These are phyloP conservation scores for Butyriboletus loyo DNA, from an alignment of 768 basidiomycete genomes.

Conservation along the genomic window DNA sequence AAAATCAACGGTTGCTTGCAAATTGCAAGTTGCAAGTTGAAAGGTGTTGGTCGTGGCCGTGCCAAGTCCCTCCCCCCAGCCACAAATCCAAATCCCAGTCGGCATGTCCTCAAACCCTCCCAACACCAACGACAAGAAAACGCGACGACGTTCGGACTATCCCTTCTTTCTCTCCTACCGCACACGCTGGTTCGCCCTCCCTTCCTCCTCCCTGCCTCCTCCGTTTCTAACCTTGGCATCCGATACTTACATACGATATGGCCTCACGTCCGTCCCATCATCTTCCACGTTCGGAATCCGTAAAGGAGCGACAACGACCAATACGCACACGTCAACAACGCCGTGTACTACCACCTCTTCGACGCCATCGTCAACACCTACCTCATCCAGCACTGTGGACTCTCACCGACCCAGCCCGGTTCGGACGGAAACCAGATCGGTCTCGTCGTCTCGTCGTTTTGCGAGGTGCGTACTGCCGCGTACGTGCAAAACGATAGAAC, in stretches of 20 bases:
- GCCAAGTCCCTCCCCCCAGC: too few species aligned
- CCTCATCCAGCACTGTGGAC: constrained; percentile 61
- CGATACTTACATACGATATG: neutral
- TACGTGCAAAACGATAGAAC: too few species aligned
- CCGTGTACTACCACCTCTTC: constrained; percentile 77
- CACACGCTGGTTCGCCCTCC: constrained; percentile 58
- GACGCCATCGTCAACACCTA: constrained; percentile 82
- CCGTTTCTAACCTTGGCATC: constrained; percentile 5
- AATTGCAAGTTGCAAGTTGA: too few species aligned
- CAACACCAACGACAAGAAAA: constrained; percentile 29
- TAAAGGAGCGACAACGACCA: constrained; percentile 87
- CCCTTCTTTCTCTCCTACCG: constrained; percentile 57
- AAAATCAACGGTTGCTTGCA: too few species aligned
- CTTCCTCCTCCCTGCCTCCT: neutral
- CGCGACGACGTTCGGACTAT: constrained; percentile 51
- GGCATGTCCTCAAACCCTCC: neutral
- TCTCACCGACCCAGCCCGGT: constrained; percentile 45
- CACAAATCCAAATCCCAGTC: too few species aligned
- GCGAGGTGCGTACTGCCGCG: constrained; percentile 58
- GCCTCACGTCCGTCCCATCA: too few species aligned
- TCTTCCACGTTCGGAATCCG: too few species aligned
- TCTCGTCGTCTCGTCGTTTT: constrained; percentile 75
- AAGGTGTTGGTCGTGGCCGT: too few species aligned
- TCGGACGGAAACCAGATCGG: constrained; percentile 48
- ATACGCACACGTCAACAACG: constrained; percentile 79